Base-by-base conservation (phyloP, 1,284 basidiomycete genomes). In the Phellopilus nigrolimitatus region DNA sequence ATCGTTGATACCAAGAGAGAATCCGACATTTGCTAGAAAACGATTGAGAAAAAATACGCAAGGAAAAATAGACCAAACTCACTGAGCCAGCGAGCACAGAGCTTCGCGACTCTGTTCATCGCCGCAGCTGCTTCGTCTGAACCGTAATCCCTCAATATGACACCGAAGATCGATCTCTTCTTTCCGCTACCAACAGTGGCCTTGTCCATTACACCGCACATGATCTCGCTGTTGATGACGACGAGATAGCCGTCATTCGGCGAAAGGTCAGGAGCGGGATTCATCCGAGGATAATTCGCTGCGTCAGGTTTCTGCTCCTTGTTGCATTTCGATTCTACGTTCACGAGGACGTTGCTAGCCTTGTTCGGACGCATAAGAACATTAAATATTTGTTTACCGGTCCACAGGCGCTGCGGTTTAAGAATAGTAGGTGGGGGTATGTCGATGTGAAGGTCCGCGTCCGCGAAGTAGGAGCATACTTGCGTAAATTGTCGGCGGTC, bases 191-290 rank as follows among this genome's bases (percentile, higher is more conserved):
- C 97, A 4, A 99, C 91, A 0, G 94, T 98, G 17, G 91, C 91
- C 73, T 99, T 99, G 74, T 99, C 97, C 81, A 99, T 97, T 7
- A 95, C 91, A 45, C 97, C 97, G 63, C 95, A 98, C 92, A 99
- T 98, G 64, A 99, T 94, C 69, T 99, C 95, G 65, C 91, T 95
- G 68, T 99, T 99, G 57, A 95, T 84, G 50, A 99, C 87, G 53
- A 99, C 97, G 27, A 99, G 80, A 84, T 93, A 99, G 1, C 95
- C 95, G 63, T 99, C 97, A 65, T 99, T 99, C 0, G 95, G 95
- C 8, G 91, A 90, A 71, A 99, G 79, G 65, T 99, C 97, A 12
- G 83, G 79, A 10, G 76, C 76, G 3, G 78, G 78, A 45, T 75
- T 80, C 71, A 81, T 80, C 38, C 75, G 70, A 0, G 78, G 74